phyloP scores from a whole-genome alignment of 2,329 filamentous ascomycete genomes.

The Penicillium sp. region DNA sequence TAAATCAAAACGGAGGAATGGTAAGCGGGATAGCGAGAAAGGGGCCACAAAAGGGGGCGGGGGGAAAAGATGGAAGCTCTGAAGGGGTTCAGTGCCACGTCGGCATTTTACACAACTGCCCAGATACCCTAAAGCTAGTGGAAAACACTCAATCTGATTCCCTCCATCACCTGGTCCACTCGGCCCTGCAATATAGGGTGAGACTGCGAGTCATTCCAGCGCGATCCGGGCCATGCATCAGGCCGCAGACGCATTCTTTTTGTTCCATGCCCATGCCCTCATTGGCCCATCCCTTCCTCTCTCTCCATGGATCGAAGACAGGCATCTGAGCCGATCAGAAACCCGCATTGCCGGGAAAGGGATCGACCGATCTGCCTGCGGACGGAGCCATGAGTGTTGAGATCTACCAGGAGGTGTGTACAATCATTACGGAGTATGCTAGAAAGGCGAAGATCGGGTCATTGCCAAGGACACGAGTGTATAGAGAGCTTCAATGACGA shows the following conservation, averaged over 20 bases:
- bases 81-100: background rate
- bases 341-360: constrained; percentile 17
- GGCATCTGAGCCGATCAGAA: constrained; percentile 23
- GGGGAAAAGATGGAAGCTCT: background rate
- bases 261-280: background rate
- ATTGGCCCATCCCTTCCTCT: constrained; percentile 13
- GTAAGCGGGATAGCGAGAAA: background rate
- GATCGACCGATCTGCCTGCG: constrained; percentile 19
- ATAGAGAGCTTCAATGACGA: background rate
- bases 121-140: background rate
- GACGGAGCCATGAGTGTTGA: constrained; percentile 3
- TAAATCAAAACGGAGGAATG: constrained; percentile 11
- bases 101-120: background rate
- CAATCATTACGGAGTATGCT: no score
- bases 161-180: constrained; percentile 15
- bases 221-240: constrained; percentile 8
- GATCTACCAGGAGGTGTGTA: background rate
- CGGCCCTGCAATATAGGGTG: constrained; percentile 20
- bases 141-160: constrained; percentile 12
- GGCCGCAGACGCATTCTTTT: constrained; percentile 1
- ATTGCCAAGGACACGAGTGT: no score
- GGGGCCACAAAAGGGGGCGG: constrained; percentile 1
- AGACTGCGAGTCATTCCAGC: constrained; percentile 20
- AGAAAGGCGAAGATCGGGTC: no score
- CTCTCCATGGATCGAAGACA: constrained; percentile 21